phyloP scores from a whole-genome alignment of 345 rosid genomes.

The Carallia brachiata region DNA sequence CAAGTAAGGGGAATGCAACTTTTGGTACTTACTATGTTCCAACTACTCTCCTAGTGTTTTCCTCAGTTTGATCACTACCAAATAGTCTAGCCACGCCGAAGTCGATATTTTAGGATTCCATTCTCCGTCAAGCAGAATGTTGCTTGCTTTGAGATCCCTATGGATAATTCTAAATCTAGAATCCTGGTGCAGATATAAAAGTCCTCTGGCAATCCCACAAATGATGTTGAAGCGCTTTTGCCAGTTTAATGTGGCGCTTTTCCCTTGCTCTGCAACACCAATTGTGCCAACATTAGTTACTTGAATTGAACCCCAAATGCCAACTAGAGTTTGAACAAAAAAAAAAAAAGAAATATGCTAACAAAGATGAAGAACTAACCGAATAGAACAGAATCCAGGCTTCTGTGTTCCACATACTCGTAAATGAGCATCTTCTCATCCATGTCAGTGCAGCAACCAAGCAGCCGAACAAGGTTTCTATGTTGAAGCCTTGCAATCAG shows the following conservation, averaged over 20 bases:
- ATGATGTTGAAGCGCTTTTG: constrained; percentile 54
- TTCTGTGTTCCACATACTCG: constrained; percentile 77
- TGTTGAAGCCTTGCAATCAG: constrained; percentile 84
- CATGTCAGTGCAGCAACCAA: constrained; percentile 62
- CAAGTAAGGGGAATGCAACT: neutral
- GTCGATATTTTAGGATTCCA: constrained; percentile 79
- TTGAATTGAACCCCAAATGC: neutral
- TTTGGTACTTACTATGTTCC: constrained; percentile 70
- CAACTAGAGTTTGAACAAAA: too few species aligned
- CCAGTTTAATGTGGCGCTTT: constrained; percentile 52
- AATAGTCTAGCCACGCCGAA: constrained; percentile 89
- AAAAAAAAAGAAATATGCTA: neutral
- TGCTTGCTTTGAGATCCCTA: constrained; percentile 80
- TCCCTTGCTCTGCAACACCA: constrained; percentile 40
- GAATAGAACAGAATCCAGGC: constrained; percentile 70
- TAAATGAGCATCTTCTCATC: constrained; percentile 78
- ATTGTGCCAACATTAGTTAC: neutral
- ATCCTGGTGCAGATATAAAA: constrained; percentile 76
- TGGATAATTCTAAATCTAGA: constrained; percentile 80
- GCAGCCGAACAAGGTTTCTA: constrained; percentile 68
- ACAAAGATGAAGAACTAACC: constrained; percentile 36
- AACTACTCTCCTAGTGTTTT: constrained; percentile 54
- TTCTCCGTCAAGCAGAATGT: constrained; percentile 58
- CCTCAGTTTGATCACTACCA: constrained; percentile 66
- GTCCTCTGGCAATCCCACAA: constrained; percentile 72